phyloP scores from a whole-genome alignment of 345 rosid genomes.

The Citrus reticulata region DNA sequence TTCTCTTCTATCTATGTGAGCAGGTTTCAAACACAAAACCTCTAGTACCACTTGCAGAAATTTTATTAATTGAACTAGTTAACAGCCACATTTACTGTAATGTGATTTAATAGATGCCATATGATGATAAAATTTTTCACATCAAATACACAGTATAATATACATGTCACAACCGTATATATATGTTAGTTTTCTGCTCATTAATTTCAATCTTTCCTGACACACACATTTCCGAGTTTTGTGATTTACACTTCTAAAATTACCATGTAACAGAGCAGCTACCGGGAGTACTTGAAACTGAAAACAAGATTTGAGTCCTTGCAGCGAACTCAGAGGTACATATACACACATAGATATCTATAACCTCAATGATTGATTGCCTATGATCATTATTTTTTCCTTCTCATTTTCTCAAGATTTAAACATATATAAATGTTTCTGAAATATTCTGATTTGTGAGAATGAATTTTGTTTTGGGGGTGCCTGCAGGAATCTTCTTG shows the following conservation, averaged over 20 bases:
- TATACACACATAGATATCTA: neutral
- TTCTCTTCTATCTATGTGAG: too few relatives aligned
- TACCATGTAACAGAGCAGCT: constrained; percentile 55
- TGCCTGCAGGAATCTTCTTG: constrained; percentile 72
- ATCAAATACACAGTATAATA: too few relatives aligned
- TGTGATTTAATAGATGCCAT: too few relatives aligned
- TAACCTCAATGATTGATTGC: neutral
- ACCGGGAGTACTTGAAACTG: constrained; percentile 85
- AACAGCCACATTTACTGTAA: too few relatives aligned
- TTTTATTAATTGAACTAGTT: too few relatives aligned
- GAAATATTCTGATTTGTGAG: neutral
- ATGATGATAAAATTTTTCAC: too few relatives aligned
- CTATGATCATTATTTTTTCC: neutral
- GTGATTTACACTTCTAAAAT: neutral
- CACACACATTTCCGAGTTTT: too few relatives aligned
- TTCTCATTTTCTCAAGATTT: neutral
- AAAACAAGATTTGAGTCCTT: constrained; percentile 72
- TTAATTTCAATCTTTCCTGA: neutral
- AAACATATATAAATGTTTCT: neutral
- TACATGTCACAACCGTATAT: neutral
- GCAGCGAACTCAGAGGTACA: constrained; percentile 82
- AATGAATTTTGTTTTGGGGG: neutral
- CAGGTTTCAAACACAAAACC: too few relatives aligned
- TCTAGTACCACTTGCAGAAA: too few relatives aligned
- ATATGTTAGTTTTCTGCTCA: neutral